Evolutionary conservation across 108 stramenopile species (phyloP), one percentile per base, ranked within the genome.

Genomic region (Conticribra guillardii): DNA sequence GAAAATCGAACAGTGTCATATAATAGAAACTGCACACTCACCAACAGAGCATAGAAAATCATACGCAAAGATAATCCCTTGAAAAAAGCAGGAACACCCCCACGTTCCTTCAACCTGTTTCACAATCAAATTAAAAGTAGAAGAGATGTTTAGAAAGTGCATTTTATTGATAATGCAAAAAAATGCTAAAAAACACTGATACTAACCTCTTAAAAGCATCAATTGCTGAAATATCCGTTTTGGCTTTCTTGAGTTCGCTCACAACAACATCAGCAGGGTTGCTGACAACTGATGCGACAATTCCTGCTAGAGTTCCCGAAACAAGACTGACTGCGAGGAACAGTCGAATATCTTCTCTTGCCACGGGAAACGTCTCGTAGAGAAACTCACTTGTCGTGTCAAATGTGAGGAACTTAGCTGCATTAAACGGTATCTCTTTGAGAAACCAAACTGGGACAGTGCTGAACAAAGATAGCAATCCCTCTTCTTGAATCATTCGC

Each of bases 211-310:
- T 63, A 7, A 63, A 74, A 7, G 88, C 82, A 31, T 85, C 84
- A 24, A 81, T 54, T 0, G 86, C 82, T 23, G 72, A 64, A 64
- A 86, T 64, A 33, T 89, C 82, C 14, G 80, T 81, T 48, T 85
- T 82, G 21, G 82, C 64, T 52, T 89, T 91, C 71, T 91, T 91
- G 80, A 91, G 76, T 50, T 89, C 87, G 44, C 71, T 79, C 22
- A 91, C 85, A 17, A 86, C 85, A 9, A 71, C 82, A 73, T 91
- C 90, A 0, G 81, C 87, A 8, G 90, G 90, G 51, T 91, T 88
- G 32, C 83, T 84, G 1, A 89, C 84, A 30, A 88, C 54, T 0
- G 90, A 80, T 16, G 90, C 90, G 3, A 69, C 69, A 16, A 88
- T 77, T 2, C 90, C 90, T 26, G 86, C 90, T 11, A 83, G 60